A percentile compares a stretch with the other conserved stretches of the same genome.
These are phyloP conservation scores for Curvularia spicifera DNA, from an alignment of 2,329 filamentous ascomycete genomes.

Conservation along the genomic window DNA sequence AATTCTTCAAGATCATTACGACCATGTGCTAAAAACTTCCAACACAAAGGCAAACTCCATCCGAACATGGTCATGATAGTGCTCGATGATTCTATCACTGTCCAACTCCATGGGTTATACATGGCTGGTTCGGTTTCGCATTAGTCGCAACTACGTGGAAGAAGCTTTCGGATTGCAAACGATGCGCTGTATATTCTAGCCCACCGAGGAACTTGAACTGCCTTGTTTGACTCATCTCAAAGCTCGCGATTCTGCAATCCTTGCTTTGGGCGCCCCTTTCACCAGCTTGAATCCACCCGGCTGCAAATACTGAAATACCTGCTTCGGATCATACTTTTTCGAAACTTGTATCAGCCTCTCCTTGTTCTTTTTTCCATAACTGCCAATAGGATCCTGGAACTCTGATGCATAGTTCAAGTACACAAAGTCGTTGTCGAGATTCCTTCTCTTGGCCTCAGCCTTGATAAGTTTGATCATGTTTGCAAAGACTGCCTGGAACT, in stretches of 20 bases:
- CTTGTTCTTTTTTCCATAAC: conserved; percentile 46
- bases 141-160: not conserved
- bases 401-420: conserved; percentile 30
- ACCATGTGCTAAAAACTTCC: not conserved
- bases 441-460: conserved; percentile 14
- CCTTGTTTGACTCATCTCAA: not conserved
- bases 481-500: conserved; percentile 16
- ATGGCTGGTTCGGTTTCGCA: not conserved
- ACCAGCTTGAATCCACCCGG: conserved; percentile 52
- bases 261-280: conserved; percentile 5
- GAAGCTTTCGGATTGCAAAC: not conserved
- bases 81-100: too few relatives aligned
- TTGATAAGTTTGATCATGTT: conserved; percentile 12
- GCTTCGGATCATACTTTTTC: conserved; percentile 49
- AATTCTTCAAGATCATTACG: not conserved
- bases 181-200: not conserved
- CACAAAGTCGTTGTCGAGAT: conserved; percentile 19
- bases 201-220: too few relatives aligned
- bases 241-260: not conserved
- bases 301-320: conserved; percentile 50
- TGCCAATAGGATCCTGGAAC: conserved; percentile 50
- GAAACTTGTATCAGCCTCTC: conserved; percentile 40
- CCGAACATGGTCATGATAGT: too few relatives aligned
- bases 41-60: too few relatives aligned
- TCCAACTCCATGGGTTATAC: not conserved